These are phyloP conservation scores for Ceratopteris richardii DNA, from an alignment of 75 land plant genomes.

Conservation along the genomic window DNA sequence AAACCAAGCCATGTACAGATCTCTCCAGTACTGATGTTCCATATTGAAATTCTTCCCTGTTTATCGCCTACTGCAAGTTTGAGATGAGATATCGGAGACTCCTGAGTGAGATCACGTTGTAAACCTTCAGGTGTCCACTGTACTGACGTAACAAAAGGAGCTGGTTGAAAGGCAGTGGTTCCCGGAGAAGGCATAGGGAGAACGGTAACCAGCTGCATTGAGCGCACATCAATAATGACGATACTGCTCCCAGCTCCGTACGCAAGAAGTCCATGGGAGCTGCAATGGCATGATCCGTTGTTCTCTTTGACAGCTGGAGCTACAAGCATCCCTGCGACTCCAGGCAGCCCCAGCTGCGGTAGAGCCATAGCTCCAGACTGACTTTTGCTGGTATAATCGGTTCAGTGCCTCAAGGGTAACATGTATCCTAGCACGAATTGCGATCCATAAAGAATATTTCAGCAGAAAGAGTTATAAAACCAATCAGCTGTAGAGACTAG, in stretches of 20 bases:
- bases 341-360: neutral
- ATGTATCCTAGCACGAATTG: no score
- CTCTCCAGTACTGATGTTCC: conserved; percentile 51
- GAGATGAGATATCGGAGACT: conserved; percentile 48
- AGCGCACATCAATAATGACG: conserved; percentile 62
- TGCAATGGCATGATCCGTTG: conserved; percentile 62
- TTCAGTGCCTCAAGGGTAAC: no score
- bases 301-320: conserved; percentile 83
- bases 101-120: conserved; percentile 40
- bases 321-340: conserved; percentile 61
- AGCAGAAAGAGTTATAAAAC: no score
- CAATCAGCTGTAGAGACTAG: no score
- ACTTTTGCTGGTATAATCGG: no score
- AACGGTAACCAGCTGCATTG: conserved; percentile 73
- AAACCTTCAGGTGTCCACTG: conserved; percentile 74
- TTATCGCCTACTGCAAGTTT: conserved; percentile 88
- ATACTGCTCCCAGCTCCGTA: conserved; percentile 77
- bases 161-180: conserved; percentile 28
- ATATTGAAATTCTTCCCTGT: conserved; percentile 80
- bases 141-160: conserved; percentile 85
- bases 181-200: conserved; percentile 71
- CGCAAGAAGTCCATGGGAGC: conserved; percentile 66
- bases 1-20: conserved; percentile 24
- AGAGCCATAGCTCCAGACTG: neutral
- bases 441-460: no score